Evolutionary conservation across 805 yeast species (phyloP), one percentile per base, ranked within the genome.

Genomic region (Blastobotrys muscicola): DNA sequence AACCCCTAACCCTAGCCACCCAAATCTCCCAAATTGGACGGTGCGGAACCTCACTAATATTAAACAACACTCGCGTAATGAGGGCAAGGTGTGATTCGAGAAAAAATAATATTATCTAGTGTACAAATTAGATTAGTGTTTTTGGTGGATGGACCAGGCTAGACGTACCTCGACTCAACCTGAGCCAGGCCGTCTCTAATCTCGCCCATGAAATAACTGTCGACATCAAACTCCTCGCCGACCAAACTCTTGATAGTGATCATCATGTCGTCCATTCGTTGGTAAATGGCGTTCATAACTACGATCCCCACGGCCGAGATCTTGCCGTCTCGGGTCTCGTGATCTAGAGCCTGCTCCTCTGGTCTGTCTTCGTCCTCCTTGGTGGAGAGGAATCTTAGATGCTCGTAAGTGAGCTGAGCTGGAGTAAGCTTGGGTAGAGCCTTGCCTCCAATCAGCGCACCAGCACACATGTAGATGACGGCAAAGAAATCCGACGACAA

Each of bases 361-460:
- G 12, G 36, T 8, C 12, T 3, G 3, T 35, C 38, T 11, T 36
- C 14, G 9, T 36, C 39, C n/a, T 11, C 15, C 13, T 13, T 15
- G 15, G 26, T 10, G 15, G 43, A 35, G 20, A 36, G 41, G 26
- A 12, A 26, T 39, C 6, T 46, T 13, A 45, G 31, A 35, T 53
- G 56, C 36, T 44, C 39, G 11, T 44, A 30, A 5, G 50, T 42
- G 15, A 58, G 44, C 29, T 54, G 55, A 0, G 61, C 62, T 2
- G 64, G 58, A 2, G 64, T 52, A 15, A 62, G 45, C 7, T 56
- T 52, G 0, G 67, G 67, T 6, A 62, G 47, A 0, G 66, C 56
- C n/a, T 45, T 42, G 1, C 54, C 60, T 11, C 58, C 51, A 8
- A 31, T 39, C 8, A 62, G 45, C 8, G 67, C 57, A 3, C 50